Evolutionary conservation across 805 yeast genomes (phyloP), one percentile per base, ranked within the genome.

Genomic region (Wickerhamomyces silvicola): DNA sequence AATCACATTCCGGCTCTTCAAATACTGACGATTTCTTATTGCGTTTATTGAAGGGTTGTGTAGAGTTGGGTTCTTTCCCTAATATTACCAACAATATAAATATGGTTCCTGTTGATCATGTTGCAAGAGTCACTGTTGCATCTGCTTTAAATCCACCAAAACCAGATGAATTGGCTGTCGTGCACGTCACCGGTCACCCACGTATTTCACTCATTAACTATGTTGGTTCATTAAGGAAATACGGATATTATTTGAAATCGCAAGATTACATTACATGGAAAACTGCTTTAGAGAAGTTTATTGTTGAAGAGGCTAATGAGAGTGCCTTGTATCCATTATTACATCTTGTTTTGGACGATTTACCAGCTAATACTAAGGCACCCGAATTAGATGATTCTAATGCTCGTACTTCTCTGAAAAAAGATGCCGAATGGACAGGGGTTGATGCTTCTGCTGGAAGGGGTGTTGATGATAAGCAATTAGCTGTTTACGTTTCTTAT

Each of bases 71-170:
- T 9, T 64, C 68, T 30, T 81, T 74, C 46, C 98, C 99, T 21
- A 82, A 81, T 50, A 87, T 92, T 44, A 59, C 74, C 44, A 92
- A 92, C 66, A 74, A 78, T 28, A 94, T 90, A 23, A 92, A 92
- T 60, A 86, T 88, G 82, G 97, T 86, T 15, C 98, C 98, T 4
- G 98, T 92, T 27, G 97, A 94, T 49, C 98, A 92, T 52, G 98
- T 92, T 43, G 97, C 99, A 1, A 72, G 94, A 28, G 84, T 87
- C 16, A 83, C 80, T 17, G 84, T 79, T 31, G 85, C 97, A 2
- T 63, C 92, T 18, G 81, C 95, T 0, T 67, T 92, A 41, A 75
- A 75, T 48, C 90, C 95, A 18, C 83, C 92, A 16, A 46, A 59
- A 15, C 48, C 47, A 2, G 63, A 63, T 11, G 67, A 62, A 30